Conservation (phyloP, 2,329 filamentous ascomycete genomes). For the Sporothrix humicola region DNA sequence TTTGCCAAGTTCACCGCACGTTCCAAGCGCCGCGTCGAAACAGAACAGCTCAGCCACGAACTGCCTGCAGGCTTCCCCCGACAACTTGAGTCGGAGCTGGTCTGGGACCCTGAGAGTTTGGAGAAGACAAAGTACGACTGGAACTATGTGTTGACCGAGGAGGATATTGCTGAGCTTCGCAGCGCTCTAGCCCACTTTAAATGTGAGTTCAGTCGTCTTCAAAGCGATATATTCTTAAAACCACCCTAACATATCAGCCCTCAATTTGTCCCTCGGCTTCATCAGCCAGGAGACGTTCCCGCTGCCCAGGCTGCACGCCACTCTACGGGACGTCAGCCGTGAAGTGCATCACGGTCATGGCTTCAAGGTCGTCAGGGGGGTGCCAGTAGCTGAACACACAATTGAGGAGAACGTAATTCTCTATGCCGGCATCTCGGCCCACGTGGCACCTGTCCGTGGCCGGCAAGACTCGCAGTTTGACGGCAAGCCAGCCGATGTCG, state of each 20-base stretch:
- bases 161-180: constrained; percentile 58
- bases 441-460: constrained; percentile 60
- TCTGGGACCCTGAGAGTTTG: constrained; percentile 62
- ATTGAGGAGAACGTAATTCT: constrained; percentile 64
- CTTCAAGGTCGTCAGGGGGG: constrained; percentile 65
- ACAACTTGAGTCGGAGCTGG: constrained; percentile 56
- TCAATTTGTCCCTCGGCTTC: constrained; percentile 48
- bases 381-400: constrained; percentile 58
- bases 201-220: constrained; percentile 41
- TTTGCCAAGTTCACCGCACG: constrained; percentile 59
- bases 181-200: constrained; percentile 51
- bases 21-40: constrained; percentile 51
- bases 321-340: constrained; percentile 57
- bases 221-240: background rate
- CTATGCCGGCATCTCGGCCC: constrained; percentile 64
- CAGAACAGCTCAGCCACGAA: constrained; percentile 47
- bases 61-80: constrained; percentile 59
- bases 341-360: constrained; percentile 64
- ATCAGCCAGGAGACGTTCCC: constrained; percentile 61
- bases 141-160: constrained; percentile 55
- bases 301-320: constrained; percentile 56
- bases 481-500: constrained; percentile 56
- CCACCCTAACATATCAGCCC: constrained; percentile 40
- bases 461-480: constrained; percentile 56
- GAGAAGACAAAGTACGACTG: constrained; percentile 55